Evolutionary conservation across 805 yeast species (phyloP), one percentile per base, ranked within the genome.

Genomic region (Yamadazyma ubonensis): DNA sequence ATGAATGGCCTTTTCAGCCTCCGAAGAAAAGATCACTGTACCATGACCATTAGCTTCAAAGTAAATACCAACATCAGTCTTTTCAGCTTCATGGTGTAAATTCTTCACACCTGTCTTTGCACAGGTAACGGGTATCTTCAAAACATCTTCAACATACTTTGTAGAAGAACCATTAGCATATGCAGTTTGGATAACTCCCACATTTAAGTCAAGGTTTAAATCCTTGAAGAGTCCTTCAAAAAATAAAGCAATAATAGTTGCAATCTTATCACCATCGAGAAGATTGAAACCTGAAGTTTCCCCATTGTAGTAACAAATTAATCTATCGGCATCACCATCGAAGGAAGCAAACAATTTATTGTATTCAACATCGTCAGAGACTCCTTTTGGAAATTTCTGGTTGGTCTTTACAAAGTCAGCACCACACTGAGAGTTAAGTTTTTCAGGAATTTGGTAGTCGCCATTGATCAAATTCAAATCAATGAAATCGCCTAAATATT

Each of bases 1-100:
- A 38, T 63, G 65, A 25, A 70, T 62, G 7, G 53, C 53, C 2
- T 53, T 52, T 42, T 78, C 69, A 5, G 68, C 67, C 12, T 65
- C 61, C 0, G 78, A 72, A 4, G 86, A 79, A 58, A 93, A 93
- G 15, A 88, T 70, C 5, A 91, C 95, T 0, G 99, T 93, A 10
- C 99, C 99, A 58, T 93, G 99, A n/a, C 99, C 99, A 58, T 93
- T 93, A 39, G 99, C 99, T 67, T 93, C 99, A 53, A 93, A 93
- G 64, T 93, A 93, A 11, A 93, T 81, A 18, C 99, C 99, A 45
- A 91, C 75, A 54, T 89, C 98, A 55, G 77, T 93, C 30, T 79
- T 73, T 44, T 75, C 78, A 1, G 95, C 93, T 36, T 89, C 95
- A 55, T 91, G 97, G 59, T 93, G 99, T 48, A 93, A 70, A 65